Percentiles rank a stretch among this genome's conserved stretches.
These are phyloP conservation scores for Polyporus arcularius DNA, from an alignment of 768 basidiomycete genomes.

Conservation along the genomic window DNA sequence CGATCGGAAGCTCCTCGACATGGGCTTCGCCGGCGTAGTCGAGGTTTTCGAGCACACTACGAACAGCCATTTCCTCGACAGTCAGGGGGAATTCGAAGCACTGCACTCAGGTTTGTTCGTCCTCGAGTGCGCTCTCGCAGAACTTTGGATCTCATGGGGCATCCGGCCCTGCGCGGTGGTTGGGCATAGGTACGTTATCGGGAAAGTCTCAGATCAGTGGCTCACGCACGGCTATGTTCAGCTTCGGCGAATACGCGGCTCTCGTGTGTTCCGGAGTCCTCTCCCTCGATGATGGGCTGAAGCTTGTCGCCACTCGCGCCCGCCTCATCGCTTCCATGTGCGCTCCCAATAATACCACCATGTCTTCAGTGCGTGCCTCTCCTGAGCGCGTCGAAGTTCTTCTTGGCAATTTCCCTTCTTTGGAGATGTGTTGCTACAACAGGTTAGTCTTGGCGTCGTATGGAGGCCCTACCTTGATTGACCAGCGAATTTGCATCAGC, in stretches of 20 bases:
- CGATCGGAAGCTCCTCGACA: constrained; percentile 46
- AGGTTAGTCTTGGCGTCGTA: constrained; percentile 24
- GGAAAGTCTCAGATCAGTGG: background rate
- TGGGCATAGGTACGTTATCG: constrained; percentile 64
- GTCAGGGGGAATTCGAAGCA: constrained; percentile 42
- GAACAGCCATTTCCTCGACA: background rate
- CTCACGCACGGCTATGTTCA: constrained; percentile 27
- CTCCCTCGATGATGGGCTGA: constrained; percentile 55
- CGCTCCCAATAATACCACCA: constrained; percentile 46
- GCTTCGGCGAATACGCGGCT: constrained; percentile 77
- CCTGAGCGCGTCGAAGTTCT: constrained; percentile 35
- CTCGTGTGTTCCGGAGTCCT: constrained; percentile 64
- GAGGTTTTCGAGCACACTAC: constrained; percentile 28
- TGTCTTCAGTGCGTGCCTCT: constrained; percentile 57
- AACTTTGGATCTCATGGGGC: constrained; percentile 72
- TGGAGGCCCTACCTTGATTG: background rate
- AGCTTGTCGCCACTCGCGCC: constrained; percentile 57
- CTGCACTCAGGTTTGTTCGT: constrained; percentile 59
- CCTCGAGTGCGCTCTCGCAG: constrained; percentile 62
- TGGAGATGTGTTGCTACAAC: constrained; percentile 64
- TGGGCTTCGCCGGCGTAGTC: constrained; percentile 54
- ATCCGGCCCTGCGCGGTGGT: constrained; percentile 58
- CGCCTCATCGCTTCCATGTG: constrained; percentile 58
- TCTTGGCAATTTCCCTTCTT: constrained; percentile 27
- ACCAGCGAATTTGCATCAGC: constrained; percentile 21